Evolutionary conservation across 768 basidiomycete genomes (phyloP).

Genomic region (Nidula microcarpa): DNA sequence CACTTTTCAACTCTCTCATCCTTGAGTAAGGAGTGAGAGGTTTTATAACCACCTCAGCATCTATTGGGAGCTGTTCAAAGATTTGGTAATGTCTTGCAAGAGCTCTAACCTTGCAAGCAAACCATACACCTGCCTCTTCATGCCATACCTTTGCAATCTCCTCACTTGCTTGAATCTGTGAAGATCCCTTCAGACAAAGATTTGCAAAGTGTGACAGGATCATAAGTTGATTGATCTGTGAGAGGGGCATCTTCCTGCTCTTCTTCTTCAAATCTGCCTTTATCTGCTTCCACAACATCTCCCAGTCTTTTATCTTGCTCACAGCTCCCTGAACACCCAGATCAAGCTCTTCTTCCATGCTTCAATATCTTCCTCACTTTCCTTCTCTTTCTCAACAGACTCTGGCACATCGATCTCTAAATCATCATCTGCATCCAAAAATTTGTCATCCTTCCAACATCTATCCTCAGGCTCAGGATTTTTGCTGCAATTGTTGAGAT

Average conservation of each 20-base stretch:
- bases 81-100: not conserved
- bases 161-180: not conserved
- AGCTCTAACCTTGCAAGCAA: not conserved
- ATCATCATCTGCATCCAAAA: too few relatives aligned
- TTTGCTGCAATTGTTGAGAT: too few relatives aligned
- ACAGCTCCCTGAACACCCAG: not conserved
- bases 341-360: not conserved
- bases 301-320: not conserved
- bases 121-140: not conserved
- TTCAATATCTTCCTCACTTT: too few relatives aligned
- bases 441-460: too few relatives aligned
- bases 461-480: too few relatives aligned
- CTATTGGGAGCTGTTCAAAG: not conserved
- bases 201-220: not conserved
- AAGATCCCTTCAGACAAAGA: not conserved
- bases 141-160: not conserved
- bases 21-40: not conserved
- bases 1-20: slow-evolving; percentile 19
- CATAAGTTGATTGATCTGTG: not conserved
- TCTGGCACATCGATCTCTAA: too few relatives aligned
- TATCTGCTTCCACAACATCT: not conserved
- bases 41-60: slow-evolving; percentile 2
- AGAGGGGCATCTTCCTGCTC: not conserved
- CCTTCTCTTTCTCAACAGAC: too few relatives aligned
- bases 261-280: not conserved